Base-by-base conservation (phyloP, 805 yeast genomes). In the Torulaspora indica region DNA sequence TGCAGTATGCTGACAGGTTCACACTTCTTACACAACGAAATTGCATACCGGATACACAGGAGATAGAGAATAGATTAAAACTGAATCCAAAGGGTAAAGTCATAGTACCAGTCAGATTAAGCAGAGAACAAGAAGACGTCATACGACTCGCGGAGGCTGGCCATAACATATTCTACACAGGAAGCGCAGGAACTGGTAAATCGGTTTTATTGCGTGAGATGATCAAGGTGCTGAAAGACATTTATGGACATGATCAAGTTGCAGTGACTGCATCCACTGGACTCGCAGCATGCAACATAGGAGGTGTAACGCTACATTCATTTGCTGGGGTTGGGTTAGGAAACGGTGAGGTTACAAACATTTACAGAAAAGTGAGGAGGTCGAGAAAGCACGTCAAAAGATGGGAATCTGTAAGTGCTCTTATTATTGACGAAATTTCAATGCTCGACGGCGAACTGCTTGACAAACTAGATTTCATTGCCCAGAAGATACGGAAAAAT, bases 151-250 rank as follows among this genome's bases (percentile, higher is more conserved):
- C 82, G 0, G 64, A 77, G 35, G 58, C 70, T 17, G 89, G 95
- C 0, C 67, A 71, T 13, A 86, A 82, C 47, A 67, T 93, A 2
- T 93, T 93, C 60, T 93, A 86, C 61, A 93, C 98, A 0, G 98
- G 98, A 40, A 88, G 97, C 27, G 98, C 98, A 0, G 98, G 98
- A 57, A 93, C 98, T 0, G 98, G 98, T 60, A 93, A 93, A 61
- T 91, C 98, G 1, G 83, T 93, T 3, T 69, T 93, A n/a, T 68
- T 93, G 40, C 74, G 76, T 48, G 72, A 78, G 8, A 70, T 85
- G 29, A 84, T 85, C 43, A 75, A 76, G 54, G 64, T 72, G 0
- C 60, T 85, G 43, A 71, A 67, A 49, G 47, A 52, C 1, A 72
- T 71, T 46, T 72, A 78, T 58, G 72, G 74, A 0, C 50, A 51